phyloP scores from a whole-genome alignment of 805 yeast genomes.

The Suhomyces canberraensis region DNA sequence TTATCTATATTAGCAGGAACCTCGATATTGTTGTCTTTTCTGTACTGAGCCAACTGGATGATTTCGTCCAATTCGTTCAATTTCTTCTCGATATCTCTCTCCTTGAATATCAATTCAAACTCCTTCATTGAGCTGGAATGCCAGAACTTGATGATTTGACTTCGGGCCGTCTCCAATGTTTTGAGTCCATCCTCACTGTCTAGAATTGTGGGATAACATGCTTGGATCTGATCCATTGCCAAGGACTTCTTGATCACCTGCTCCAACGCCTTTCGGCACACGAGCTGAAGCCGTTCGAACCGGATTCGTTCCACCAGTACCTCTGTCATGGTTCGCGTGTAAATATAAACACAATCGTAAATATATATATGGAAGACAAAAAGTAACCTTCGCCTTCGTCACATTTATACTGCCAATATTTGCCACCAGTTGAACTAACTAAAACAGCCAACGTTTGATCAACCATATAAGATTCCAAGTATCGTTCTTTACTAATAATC shows the following conservation, averaged over 20 bases:
- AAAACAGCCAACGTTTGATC: no score
- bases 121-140: constrained; percentile 47
- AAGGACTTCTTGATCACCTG: constrained; percentile 49
- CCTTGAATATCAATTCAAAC: constrained; percentile 51
- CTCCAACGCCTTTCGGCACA: constrained; percentile 51
- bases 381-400: no score
- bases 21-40: constrained; percentile 14
- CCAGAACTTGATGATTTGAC: constrained; percentile 54
- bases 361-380: no score
- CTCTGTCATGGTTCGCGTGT: no score
- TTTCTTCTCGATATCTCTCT: constrained; percentile 42
- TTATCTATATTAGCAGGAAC: constrained; percentile 21
- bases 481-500: no score
- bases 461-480: no score
- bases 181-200: constrained; percentile 43
- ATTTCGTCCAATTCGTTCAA: constrained; percentile 48
- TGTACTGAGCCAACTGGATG: constrained; percentile 37
- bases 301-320: constrained; percentile 33
- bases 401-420: no score
- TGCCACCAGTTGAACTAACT: no score
- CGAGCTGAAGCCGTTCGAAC: constrained; percentile 47
- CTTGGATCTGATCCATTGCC: constrained; percentile 46
- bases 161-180: constrained; percentile 45
- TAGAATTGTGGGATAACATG: constrained; percentile 56
- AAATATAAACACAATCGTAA: no score